Evolutionary conservation across 2,329 filamentous ascomycete genomes (phyloP), one percentile per base, ranked within the genome.

Genomic region (Sporothrix schenckii): DNA sequence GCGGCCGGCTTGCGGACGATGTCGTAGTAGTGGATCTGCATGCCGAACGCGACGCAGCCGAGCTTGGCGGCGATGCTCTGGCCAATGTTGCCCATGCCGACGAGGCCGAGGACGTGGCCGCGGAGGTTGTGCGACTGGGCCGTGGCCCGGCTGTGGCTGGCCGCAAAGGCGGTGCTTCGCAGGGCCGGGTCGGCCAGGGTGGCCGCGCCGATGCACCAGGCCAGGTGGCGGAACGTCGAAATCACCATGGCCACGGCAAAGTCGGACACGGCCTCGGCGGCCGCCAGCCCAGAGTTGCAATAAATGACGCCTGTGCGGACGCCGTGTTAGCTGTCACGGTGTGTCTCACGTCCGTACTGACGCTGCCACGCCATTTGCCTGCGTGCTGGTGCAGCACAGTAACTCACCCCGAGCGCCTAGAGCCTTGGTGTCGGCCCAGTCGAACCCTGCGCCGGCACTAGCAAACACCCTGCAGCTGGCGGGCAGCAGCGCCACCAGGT

Each of bases 181-280:
- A 79, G 75, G 3, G 80, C 80, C 3, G 83, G 78, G 1, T 61
- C 49, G 0, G 89, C 88, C 1, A 73, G 41, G 3, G 63, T 56
- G 0, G 89, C 88, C 1, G 88, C 86, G 1, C 82, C 76, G 61
- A 87, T 84, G 49, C 72, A 72, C 86, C 89, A 92, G 0, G 87
- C 83, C 9, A 93, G 84, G 53, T 87, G 84, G 58, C 91, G 88
- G 80, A 92, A 93, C 9, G 87, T 88, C 10, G 87, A 85, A 66
- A 93, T 86, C 73, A 93, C 86, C 74, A 91, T 85, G 75, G 88
- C 89, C 53, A 92, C 83, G 19, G 89, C 87, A 72, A 91, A 87
- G 78, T 93, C 91, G 66, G 90, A 90, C 1, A 92, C 90, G 4
- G 90, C 87, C 75, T 93, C 91, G 7, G 89, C 89, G 49, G 89